Evolutionary conservation across 768 basidiomycete species (phyloP).

Genomic region (Pulveroboletus sp.): DNA sequence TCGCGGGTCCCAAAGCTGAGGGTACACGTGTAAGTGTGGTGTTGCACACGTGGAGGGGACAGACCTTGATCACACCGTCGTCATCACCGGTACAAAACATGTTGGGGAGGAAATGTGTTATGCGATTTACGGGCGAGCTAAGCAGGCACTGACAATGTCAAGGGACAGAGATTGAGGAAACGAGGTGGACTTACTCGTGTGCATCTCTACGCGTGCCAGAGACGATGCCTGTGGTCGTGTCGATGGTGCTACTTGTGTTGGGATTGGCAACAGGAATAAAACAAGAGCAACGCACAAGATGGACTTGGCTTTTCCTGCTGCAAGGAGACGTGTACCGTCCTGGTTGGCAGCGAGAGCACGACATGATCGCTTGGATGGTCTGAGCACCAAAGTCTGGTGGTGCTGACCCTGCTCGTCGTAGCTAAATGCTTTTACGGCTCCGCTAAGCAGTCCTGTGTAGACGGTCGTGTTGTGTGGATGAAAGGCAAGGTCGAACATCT

Average conservation of each 20-base stretch:
- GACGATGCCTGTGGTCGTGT: slow-evolving; percentile 56
- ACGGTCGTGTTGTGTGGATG: slow-evolving; percentile 73
- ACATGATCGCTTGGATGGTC: slow-evolving; percentile 82
- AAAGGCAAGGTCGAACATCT: slow-evolving; percentile 89
- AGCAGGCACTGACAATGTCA: slow-evolving; percentile 34
- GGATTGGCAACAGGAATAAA: slow-evolving; percentile 1
- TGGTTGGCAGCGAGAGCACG: slow-evolving; percentile 66
- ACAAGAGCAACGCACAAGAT: slow-evolving; percentile 58
- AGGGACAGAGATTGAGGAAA: slow-evolving; percentile 8
- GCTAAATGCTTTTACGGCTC: slow-evolving; percentile 75
- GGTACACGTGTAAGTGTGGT: background rate
- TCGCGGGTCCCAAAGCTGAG: slow-evolving; percentile 88
- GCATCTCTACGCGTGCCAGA: slow-evolving; percentile 47
- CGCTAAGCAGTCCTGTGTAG: slow-evolving; percentile 77
- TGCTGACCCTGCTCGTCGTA: slow-evolving; percentile 73
- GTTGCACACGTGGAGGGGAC: slow-evolving; percentile 10
- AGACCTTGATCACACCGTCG: slow-evolving; percentile 89
- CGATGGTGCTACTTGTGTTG: slow-evolving; percentile 52
- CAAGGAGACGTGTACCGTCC: slow-evolving; percentile 69
- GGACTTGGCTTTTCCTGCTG: slow-evolving; percentile 78
- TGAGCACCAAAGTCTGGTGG: slow-evolving; percentile 54
- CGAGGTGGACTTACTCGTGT: slow-evolving; percentile 60
- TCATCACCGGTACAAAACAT: slow-evolving; percentile 88
- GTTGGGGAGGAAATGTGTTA: slow-evolving; percentile 67
- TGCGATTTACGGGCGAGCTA: slow-evolving; percentile 85